Conservation (phyloP, 2,329 filamentous ascomycete species). For the Ophiosphaerella narmari region DNA sequence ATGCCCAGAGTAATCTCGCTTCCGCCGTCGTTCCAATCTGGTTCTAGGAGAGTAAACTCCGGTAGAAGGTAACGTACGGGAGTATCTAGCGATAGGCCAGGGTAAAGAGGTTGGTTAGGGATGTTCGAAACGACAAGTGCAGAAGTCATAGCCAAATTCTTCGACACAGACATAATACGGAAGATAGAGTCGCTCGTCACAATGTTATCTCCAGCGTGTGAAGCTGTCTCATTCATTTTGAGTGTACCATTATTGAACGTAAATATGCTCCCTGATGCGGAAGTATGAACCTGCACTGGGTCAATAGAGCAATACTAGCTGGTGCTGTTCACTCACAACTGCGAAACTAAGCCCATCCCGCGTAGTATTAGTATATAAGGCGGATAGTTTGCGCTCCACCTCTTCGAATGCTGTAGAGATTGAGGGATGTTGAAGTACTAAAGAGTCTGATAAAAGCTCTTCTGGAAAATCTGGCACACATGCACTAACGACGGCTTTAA, state of each 20-base stretch:
- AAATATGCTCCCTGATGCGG: slow-evolving; percentile 18
- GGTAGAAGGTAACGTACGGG: slow-evolving; percentile 29
- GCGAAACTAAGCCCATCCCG: slow-evolving; percentile 38
- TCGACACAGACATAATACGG: slow-evolving; percentile 35
- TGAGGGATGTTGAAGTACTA: slow-evolving; percentile 24
- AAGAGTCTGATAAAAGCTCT: slow-evolving; percentile 20
- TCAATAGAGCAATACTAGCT: neutral
- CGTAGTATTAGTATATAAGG: slow-evolving; percentile 25
- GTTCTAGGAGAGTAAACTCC: slow-evolving; percentile 22
- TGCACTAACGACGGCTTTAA: slow-evolving; percentile 6
- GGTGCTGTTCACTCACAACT: slow-evolving; percentile 23
- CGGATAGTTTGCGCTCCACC: slow-evolving; percentile 21
- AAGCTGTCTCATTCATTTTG: slow-evolving; percentile 36
- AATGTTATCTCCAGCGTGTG: slow-evolving; percentile 4
- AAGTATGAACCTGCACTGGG: slow-evolving; percentile 33
- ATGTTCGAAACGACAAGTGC: slow-evolving; percentile 26
- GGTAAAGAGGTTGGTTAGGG: slow-evolving; percentile 3
- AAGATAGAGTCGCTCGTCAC: slow-evolving; percentile 39
- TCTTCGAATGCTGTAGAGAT: slow-evolving; percentile 30
- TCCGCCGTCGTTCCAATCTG: slow-evolving; percentile 38
- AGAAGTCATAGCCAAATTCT: slow-evolving; percentile 33
- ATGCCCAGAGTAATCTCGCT: slow-evolving; percentile 38
- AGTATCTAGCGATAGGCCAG: slow-evolving; percentile 25
- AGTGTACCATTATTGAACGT: slow-evolving; percentile 35
- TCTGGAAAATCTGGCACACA: slow-evolving; percentile 35